These are phyloP conservation scores for Auricularia cornea DNA, from an alignment of 768 basidiomycete species.

Conservation along the genomic window DNA sequence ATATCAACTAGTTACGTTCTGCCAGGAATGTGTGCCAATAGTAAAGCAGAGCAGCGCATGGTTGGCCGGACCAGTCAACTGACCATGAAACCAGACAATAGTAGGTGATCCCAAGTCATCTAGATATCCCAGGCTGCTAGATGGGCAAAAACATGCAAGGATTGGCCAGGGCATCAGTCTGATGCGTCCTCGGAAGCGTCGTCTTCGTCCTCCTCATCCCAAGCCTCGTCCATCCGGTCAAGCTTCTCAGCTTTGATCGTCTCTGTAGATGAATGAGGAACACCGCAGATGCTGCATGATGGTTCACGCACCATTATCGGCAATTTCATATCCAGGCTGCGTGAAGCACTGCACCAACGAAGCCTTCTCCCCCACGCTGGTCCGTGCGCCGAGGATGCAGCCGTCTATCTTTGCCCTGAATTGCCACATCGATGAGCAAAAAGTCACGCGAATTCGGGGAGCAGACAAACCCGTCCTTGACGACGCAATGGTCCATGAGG, in stretches of 20 bases:
- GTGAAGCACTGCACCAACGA: conserved; percentile 62
- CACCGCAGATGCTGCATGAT: neutral
- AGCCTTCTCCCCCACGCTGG: conserved; percentile 61
- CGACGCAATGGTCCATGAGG: conserved; percentile 79
- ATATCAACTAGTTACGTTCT: too few species aligned
- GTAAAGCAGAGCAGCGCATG: too few species aligned
- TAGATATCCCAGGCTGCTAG: too few species aligned
- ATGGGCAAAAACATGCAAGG: too few species aligned
- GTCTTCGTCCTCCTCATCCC: conserved; percentile 10
- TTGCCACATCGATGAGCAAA: neutral
- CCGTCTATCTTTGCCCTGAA: conserved; percentile 66
- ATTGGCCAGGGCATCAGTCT: too few species aligned
- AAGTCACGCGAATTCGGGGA: neutral
- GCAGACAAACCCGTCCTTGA: conserved; percentile 70
- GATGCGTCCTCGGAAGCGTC: conserved; percentile 13
- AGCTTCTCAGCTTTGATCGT: conserved; percentile 47
- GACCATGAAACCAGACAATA: too few species aligned
- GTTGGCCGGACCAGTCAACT: too few species aligned
- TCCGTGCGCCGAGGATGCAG: conserved; percentile 67
- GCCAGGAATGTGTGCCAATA: too few species aligned
- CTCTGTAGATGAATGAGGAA: conserved; percentile 29
- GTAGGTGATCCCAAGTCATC: too few species aligned
- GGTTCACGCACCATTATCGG: conserved; percentile 42
- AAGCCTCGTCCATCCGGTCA: conserved; percentile 25
- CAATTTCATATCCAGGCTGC: conserved; percentile 70